These are phyloP conservation scores for Dictyostelium gargantuum DNA, from an alignment of 208 protist genomes.

Conservation along the genomic window DNA sequence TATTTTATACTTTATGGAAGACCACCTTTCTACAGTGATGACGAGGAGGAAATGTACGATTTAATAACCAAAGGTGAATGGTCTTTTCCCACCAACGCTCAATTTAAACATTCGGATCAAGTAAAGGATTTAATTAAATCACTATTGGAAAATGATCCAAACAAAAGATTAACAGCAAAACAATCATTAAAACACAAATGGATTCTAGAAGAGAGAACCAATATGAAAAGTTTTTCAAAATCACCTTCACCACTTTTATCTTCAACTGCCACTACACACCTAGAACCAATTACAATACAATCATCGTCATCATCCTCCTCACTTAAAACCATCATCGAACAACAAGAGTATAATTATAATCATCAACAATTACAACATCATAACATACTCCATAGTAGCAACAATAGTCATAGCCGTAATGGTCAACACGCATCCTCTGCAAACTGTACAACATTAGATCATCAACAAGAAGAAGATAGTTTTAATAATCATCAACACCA, in stretches of 20 bases:
- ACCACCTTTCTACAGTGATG: conserved; percentile 40
- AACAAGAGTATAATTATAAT: neutral
- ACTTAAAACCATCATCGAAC: neutral
- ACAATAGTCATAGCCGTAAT: neutral
- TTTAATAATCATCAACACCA: neutral
- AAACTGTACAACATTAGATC: neutral
- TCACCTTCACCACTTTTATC: neutral
- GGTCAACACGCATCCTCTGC: neutral
- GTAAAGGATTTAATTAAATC: conserved; percentile 55
- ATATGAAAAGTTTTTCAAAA: no score
- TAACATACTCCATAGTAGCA: neutral
- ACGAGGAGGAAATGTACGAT: neutral
- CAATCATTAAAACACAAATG: conserved; percentile 52
- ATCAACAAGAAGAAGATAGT: neutral
- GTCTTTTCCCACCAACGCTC: neutral
- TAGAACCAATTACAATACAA: no score
- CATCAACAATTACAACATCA: neutral
- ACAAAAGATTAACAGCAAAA: conserved; percentile 45
- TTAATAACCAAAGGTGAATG: conserved; percentile 2
- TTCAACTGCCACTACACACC: neutral
- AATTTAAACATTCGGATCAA: neutral
- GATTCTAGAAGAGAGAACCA: conserved; percentile 17
- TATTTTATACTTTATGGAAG: conserved; percentile 60
- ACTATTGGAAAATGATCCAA: conserved; percentile 47
- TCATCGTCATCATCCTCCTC: neutral